Evolutionary conservation across 2,329 filamentous ascomycete species (phyloP).

Genomic region (Hysterium pulicare): DNA sequence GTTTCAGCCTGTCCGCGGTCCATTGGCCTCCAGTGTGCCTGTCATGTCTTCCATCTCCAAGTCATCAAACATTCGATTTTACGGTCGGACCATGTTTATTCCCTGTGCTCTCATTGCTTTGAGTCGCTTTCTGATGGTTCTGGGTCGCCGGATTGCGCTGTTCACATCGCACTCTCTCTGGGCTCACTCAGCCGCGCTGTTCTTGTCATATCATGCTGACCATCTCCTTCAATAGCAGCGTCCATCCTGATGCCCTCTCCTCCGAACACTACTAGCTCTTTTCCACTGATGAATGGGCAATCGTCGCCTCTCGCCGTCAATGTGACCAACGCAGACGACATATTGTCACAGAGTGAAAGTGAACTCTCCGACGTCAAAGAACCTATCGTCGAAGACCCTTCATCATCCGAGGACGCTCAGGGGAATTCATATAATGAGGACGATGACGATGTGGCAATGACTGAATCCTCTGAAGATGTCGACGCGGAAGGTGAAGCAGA

Average conservation of each 20-base stretch:
- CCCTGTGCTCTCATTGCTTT: constrained; percentile 19
- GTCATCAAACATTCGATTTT: constrained; percentile 31
- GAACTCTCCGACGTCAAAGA: constrained; percentile 72
- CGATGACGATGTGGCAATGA: constrained; percentile 43
- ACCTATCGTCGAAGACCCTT: constrained; percentile 42
- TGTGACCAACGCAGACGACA: constrained; percentile 42
- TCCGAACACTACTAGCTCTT: constrained; percentile 60
- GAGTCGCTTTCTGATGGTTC: constrained; percentile 33
- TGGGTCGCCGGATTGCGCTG: constrained; percentile 43
- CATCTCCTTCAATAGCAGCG: constrained; percentile 49
- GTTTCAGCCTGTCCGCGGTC: constrained; percentile 12
- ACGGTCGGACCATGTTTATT: constrained; percentile 40
- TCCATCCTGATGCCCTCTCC: constrained; percentile 61
- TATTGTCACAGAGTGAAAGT: constrained; percentile 63
- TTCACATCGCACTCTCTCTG: constrained; percentile 35
- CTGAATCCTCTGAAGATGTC: constrained; percentile 48
- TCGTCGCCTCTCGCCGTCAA: constrained; percentile 54
- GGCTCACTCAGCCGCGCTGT: constrained; percentile 26
- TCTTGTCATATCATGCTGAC: constrained; percentile 41
- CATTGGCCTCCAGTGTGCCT: constrained; percentile 20
- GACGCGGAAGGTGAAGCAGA: constrained; percentile 53
- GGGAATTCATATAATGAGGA: constrained; percentile 42
- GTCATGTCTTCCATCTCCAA: constrained; percentile 25
- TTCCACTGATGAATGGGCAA: constrained; percentile 66
- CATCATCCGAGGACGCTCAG: constrained; percentile 39